phyloP scores from a whole-genome alignment of 2,329 filamentous ascomycete genomes.

The Nannizziopsis arthrosporioides region DNA sequence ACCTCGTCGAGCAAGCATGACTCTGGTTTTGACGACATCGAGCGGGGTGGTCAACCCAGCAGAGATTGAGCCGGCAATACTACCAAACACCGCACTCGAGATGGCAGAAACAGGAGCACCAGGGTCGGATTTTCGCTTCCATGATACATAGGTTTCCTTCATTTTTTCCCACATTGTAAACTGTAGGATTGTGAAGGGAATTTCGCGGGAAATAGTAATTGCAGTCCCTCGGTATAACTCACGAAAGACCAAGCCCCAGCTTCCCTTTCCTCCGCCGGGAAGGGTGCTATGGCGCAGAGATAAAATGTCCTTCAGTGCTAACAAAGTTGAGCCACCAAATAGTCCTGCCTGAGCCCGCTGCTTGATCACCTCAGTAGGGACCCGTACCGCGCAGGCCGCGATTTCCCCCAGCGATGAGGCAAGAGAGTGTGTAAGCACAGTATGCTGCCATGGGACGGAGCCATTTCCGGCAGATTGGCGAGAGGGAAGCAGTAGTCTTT shows the following conservation, averaged over 20 bases:
- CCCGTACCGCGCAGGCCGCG: constrained; percentile 79
- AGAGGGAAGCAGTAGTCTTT: constrained; percentile 40
- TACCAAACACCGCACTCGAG: constrained; percentile 78
- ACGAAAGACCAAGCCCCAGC: constrained; percentile 50
- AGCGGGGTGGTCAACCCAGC: constrained; percentile 83
- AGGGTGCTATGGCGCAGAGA: constrained; percentile 31
- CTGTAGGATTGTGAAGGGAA: constrained; percentile 93
- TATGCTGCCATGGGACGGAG: constrained; percentile 26
- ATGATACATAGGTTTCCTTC: constrained; percentile 47
- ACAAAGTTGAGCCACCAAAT: constrained; percentile 57
- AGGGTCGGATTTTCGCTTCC: constrained; percentile 22
- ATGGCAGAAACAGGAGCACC: constrained; percentile 47
- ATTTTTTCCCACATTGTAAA: constrained; percentile 94
- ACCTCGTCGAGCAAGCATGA: constrained; percentile 74
- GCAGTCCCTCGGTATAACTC: constrained; percentile 87
- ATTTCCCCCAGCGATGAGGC: constrained; percentile 81
- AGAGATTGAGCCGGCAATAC: constrained; percentile 69
- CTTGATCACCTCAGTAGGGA: constrained; percentile 95
- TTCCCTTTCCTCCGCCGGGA: constrained; percentile 22
- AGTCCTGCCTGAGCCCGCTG: constrained; percentile 85
- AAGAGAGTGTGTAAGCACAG: constrained; percentile 57
- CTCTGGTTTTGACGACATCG: constrained; percentile 90
- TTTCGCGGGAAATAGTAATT: constrained; percentile 88
- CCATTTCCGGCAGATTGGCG: constrained; percentile 19
- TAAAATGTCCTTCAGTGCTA: constrained; percentile 60